Percentiles rank a stretch among this genome's conserved stretches.
phyloP scores from a whole-genome alignment of 805 yeast species.

The Cyberlindnera mississippiensis region DNA sequence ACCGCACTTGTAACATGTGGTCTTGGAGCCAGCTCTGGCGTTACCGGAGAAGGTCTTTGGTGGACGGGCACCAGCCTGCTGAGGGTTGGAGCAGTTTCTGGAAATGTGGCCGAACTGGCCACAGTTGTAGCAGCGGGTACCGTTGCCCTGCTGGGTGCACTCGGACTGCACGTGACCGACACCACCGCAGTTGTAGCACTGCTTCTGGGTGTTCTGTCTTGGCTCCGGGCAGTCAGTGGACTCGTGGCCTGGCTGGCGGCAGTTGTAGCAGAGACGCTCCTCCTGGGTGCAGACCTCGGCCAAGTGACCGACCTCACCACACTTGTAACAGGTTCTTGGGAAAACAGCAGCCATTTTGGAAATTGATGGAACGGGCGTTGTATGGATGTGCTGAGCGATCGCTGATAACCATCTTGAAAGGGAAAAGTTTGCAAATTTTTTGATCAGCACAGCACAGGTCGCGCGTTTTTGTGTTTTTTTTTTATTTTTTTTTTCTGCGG shows the following conservation, averaged over 20 bases:
- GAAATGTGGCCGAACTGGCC: slow-evolving; percentile 79
- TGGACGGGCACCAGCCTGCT: slow-evolving; percentile 19
- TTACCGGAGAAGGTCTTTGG: slow-evolving; percentile 17
- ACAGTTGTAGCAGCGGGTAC: slow-evolving; percentile 78
- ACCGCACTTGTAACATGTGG: slow-evolving; percentile 83
- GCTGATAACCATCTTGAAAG: no score
- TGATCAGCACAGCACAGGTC: no score
- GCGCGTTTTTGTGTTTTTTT: no score
- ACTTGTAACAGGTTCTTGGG: slow-evolving; percentile 84
- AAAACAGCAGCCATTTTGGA: slow-evolving; percentile 32
- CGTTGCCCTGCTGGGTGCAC: slow-evolving; percentile 54
- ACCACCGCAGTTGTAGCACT: slow-evolving; percentile 91
- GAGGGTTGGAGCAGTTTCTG: slow-evolving; percentile 62
- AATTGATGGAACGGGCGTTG: no score
- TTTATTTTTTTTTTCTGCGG: no score
- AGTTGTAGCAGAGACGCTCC: slow-evolving; percentile 88
- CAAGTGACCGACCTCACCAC: slow-evolving; percentile 89
- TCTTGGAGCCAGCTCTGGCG: slow-evolving; percentile 26
- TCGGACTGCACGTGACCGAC: slow-evolving; percentile 86
- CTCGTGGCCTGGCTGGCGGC: slow-evolving; percentile 86
- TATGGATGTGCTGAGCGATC: no score
- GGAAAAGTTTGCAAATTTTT: no score
- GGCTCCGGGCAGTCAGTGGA: slow-evolving; percentile 87
- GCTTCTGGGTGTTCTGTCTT: slow-evolving; percentile 77
- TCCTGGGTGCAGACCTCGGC: slow-evolving; percentile 84